Evolutionary conservation across 2,329 filamentous ascomycete species (phyloP).

Genomic region (Myotisia sp.): DNA sequence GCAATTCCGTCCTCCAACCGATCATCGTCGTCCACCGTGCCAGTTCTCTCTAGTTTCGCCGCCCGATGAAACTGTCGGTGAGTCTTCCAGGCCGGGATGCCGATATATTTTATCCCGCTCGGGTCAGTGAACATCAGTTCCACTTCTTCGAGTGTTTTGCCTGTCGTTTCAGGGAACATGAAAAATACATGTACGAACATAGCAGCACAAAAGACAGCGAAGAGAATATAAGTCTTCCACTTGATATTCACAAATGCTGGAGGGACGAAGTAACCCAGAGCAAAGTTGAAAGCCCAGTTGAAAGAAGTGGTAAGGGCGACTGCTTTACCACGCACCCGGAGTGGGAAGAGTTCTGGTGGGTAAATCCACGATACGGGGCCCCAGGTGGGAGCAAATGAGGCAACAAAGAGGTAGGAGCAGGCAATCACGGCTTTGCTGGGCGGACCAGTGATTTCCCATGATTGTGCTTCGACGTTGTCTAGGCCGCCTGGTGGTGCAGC

Average conservation of each 20-base stretch:
- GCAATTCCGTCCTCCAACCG: no score
- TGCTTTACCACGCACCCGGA: conserved; percentile 49
- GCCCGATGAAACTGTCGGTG: conserved; percentile 18
- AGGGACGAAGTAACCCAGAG: conserved; percentile 42
- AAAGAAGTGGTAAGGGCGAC: conserved; percentile 46
- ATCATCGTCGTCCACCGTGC: conserved; percentile 17
- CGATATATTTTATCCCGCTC: conserved; percentile 23
- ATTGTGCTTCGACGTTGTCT: conserved; percentile 22
- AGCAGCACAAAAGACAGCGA: conserved; percentile 54
- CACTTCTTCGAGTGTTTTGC: conserved; percentile 63
- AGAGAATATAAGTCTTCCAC: conserved; percentile 57
- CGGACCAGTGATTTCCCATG: conserved; percentile 24
- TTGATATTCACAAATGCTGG: conserved; percentile 45
- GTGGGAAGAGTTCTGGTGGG: conserved; percentile 48
- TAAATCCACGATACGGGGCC: conserved; percentile 47
- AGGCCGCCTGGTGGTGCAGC: conserved; percentile 16
- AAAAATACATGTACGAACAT: conserved; percentile 58
- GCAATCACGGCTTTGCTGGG: conserved; percentile 50
- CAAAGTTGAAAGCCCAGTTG: conserved; percentile 51
- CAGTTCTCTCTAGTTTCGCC: conserved; percentile 18
- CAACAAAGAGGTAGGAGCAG: conserved; percentile 59
- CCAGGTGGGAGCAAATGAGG: conserved; percentile 52
- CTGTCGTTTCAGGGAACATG: conserved; percentile 53
- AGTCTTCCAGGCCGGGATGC: conserved; percentile 28
- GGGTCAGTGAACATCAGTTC: conserved; percentile 50